Conservation (phyloP, 2,329 filamentous ascomycete genomes). For the Plectosphaerella plurivora region DNA sequence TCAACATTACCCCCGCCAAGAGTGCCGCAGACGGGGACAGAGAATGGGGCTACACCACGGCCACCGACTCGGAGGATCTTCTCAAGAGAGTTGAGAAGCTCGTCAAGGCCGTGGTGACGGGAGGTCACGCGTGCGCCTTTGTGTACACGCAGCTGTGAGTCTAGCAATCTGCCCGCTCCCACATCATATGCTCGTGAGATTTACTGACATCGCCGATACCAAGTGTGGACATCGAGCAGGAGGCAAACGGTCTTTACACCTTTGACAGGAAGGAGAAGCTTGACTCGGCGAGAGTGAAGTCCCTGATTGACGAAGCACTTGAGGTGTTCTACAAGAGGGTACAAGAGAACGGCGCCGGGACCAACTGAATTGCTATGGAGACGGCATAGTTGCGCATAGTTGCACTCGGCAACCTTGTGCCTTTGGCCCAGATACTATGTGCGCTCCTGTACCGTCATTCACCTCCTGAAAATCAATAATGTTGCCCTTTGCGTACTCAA, state of each 20-base stretch:
- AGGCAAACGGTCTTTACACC: conserved; percentile 63
- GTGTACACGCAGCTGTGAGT: conserved; percentile 64
- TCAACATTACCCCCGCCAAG: conserved; percentile 55
- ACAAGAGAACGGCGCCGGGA: background rate
- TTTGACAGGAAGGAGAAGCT: conserved; percentile 59
- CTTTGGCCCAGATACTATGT: too few species aligned
- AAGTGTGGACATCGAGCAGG: conserved; percentile 60
- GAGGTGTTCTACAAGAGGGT: conserved; percentile 36
- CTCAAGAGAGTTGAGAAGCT: conserved; percentile 54
- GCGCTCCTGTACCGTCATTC: too few species aligned
- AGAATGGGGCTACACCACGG: conserved; percentile 68
- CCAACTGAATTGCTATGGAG: too few species aligned
- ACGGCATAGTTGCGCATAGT: too few species aligned
- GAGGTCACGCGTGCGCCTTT: conserved; percentile 55
- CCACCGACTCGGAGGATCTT: conserved; percentile 54
- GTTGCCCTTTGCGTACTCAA: background rate
- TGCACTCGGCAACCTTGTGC: too few species aligned
- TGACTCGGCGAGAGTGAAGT: conserved; percentile 50
- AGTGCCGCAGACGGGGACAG: conserved; percentile 33
- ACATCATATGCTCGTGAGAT: background rate
- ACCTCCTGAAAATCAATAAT: too few species aligned
- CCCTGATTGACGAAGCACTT: conserved; percentile 50
- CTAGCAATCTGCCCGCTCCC: background rate
- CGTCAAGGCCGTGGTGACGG: conserved; percentile 51
- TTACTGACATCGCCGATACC: conserved; percentile 3